Percentiles rank a stretch among this genome's conserved stretches.
phyloP scores from a whole-genome alignment of 1,284 basidiomycete species.

The Irpex sp. region DNA sequence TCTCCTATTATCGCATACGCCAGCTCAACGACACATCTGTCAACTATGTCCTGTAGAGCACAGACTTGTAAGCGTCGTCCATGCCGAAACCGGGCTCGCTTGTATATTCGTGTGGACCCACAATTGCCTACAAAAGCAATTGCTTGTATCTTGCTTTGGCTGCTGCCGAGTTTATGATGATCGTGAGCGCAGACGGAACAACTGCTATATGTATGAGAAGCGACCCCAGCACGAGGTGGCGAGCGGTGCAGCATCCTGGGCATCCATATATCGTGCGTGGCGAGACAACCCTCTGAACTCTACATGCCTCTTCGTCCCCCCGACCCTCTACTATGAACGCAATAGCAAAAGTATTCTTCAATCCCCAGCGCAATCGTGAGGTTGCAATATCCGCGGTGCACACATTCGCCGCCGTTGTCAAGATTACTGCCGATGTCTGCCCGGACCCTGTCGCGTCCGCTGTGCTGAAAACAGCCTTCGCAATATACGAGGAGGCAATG shows the following conservation, averaged over 20 bases:
- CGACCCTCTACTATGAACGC: too few relatives aligned
- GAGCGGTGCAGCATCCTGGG: background rate
- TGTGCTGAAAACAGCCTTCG: background rate
- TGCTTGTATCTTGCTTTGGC: background rate
- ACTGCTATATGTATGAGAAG: too few relatives aligned
- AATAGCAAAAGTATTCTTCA: background rate
- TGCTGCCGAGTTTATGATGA: background rate
- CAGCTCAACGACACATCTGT: background rate
- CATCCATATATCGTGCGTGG: background rate
- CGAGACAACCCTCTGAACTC: background rate
- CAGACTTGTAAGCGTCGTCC: background rate
- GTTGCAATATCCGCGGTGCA: background rate
- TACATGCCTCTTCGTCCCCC: too few relatives aligned
- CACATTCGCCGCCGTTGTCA: background rate
- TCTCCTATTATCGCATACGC: background rate
- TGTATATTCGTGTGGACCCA: background rate
- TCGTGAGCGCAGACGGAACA: too few relatives aligned
- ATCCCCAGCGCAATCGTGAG: background rate
- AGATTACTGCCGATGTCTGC: background rate
- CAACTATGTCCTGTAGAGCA: background rate
- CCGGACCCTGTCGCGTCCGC: background rate
- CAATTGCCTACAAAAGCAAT: background rate
- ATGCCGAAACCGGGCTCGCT: background rate
- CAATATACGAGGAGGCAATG: background rate
- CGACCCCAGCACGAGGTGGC: background rate